Evolutionary conservation across 306 rosid species (phyloP), one percentile per base, ranked within the genome.

Genomic region (Lablab purpureus): DNA sequence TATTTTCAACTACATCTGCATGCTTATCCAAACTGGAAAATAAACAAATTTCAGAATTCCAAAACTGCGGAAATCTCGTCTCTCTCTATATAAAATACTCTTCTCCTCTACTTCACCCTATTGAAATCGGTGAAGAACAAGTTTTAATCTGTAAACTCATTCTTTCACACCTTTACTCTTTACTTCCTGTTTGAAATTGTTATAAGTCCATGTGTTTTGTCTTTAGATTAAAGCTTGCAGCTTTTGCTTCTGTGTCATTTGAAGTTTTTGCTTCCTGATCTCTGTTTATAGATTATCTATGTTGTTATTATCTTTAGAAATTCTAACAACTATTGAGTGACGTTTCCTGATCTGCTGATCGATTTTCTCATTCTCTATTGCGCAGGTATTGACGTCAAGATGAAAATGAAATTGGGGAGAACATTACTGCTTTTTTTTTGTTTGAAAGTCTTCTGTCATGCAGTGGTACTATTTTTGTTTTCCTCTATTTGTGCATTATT

Each of bases 351-450:
- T 28, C 55, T 56, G n/a, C 32, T 22, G 77, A 67, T 78, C 46
- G 40, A 23, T 47, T 37, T 56, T 32, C 52, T 40, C 65, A 30
- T 23, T 43, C 45, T 75, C 2, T 46, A 7, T 41, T 40, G 62
- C 65, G 84, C 86, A 80, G 83, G 78, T 51, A 28, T 76, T 82
- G 68, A 56, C 67, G 34, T 75, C 55, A 63, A 83, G 41, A 52
- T 19, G 83, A 85, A 71, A 6, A 92, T 92, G 98, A 88, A 86
- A 49, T 74, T 80, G 17, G 85, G 51, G 79, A 76, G 83, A 77
- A 46, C 85, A 49, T 50, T 78, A 21, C 52, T 85, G 66, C 85
- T 88, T 14, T 68, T 94, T 74, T 80, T 91, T 71, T 87, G 87
- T 85, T 78, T 89, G 72, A 55, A 64, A 34, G 81, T 78, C 40